phyloP scores from a whole-genome alignment of 2,329 filamentous ascomycete species.

The Cadophora malorum region DNA sequence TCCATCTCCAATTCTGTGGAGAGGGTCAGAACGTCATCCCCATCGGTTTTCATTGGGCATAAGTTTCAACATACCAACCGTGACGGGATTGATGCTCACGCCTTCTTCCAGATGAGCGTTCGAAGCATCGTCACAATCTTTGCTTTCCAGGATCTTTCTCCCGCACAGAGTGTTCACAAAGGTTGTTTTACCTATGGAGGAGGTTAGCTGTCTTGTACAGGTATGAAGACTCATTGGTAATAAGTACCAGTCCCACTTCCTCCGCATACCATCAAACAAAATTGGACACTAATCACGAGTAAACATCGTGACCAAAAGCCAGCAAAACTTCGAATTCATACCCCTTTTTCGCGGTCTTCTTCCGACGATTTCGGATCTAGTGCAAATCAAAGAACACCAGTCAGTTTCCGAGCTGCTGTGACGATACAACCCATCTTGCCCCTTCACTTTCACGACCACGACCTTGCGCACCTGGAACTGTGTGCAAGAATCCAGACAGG shows the following conservation, averaged over 20 bases:
- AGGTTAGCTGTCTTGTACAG: not conserved
- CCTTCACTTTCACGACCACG: not conserved
- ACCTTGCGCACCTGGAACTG: not conserved
- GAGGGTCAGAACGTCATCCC: not conserved
- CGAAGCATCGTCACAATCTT: constrained; percentile 9
- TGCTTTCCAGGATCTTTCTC: constrained; percentile 13
- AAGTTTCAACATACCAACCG: constrained; percentile 11
- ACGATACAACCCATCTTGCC: not conserved
- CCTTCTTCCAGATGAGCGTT: constrained; percentile 16
- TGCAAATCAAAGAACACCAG: not conserved
- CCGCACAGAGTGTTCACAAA: constrained; percentile 20
- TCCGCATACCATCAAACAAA: constrained; percentile 21
- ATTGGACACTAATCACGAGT: constrained; percentile 15
- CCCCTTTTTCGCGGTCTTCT: constrained; percentile 20
- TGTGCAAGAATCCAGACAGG: not conserved
- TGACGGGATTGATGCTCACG: constrained; percentile 16
- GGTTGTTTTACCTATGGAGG: constrained; percentile 6
- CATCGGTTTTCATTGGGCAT: not conserved
- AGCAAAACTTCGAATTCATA: not conserved
- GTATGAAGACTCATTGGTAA: not conserved
- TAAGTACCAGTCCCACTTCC: constrained; percentile 13
- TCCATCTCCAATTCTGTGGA: constrained; percentile 54
- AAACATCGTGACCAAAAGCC: not conserved
- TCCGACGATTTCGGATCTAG: constrained; percentile 18
- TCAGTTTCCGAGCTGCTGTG: not conserved